Evolutionary conservation across 2,329 filamentous ascomycete genomes (phyloP).

Genomic region (Neopestalotiopsis sp.): DNA sequence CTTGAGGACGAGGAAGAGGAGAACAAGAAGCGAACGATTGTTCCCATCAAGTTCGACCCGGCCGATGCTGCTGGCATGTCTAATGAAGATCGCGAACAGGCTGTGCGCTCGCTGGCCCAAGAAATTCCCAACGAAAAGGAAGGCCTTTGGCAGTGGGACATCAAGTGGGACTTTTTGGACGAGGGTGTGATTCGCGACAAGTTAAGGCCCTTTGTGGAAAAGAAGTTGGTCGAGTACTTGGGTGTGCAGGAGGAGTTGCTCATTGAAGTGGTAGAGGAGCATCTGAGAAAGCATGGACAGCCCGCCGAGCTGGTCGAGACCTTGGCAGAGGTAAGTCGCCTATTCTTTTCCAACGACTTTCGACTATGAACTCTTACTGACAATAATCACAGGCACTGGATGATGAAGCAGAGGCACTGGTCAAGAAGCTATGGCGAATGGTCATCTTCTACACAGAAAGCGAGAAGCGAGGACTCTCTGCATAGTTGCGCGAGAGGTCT

Average conservation of each 20-base stretch:
- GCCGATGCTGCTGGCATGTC: conserved; percentile 72
- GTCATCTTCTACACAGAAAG: conserved; percentile 97
- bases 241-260: conserved; percentile 96
- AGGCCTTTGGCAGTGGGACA: conserved; percentile 88
- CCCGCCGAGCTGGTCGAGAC: conserved; percentile 86
- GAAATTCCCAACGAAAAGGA: conserved; percentile 90
- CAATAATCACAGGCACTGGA: conserved; percentile 72
- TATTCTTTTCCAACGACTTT: neutral
- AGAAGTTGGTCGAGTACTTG: conserved; percentile 96
- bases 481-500: conserved; percentile 42
- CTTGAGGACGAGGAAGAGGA: conserved; percentile 94
- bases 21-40: conserved; percentile 73
- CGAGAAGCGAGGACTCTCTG: conserved; percentile 85
- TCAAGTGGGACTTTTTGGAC: conserved; percentile 92
- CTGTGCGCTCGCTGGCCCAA: conserved; percentile 79
- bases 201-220: conserved; percentile 92
- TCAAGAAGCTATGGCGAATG: conserved; percentile 98
- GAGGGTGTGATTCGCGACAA: conserved; percentile 82
- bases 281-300: conserved; percentile 75
- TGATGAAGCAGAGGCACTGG: conserved; percentile 90
- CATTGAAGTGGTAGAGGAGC: conserved; percentile 89
- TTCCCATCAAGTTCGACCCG: conserved; percentile 83
- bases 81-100: conserved; percentile 86
- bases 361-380: conserved; percentile 34
- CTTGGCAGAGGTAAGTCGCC: conserved; percentile 70